phyloP scores from a whole-genome alignment of 2,329 filamentous ascomycete species.

The Aspergillus pseudonomiae region DNA sequence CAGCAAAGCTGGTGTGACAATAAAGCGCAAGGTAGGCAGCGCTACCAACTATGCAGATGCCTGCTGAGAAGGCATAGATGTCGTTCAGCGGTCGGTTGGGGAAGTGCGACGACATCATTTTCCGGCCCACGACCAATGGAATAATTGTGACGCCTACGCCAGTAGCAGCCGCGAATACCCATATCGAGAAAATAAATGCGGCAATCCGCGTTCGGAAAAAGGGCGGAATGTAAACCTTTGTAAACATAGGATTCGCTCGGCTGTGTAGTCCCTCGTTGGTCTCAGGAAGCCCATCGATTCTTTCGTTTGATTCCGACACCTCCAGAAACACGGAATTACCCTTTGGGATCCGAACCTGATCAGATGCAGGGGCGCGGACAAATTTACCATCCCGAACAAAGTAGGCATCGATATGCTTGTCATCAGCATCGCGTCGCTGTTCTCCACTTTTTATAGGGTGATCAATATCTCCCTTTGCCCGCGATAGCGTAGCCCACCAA shows the following conservation, averaged over 20 bases:
- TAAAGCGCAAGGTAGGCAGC: constrained; percentile 65
- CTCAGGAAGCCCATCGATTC: constrained; percentile 63
- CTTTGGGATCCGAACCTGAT: constrained; percentile 92
- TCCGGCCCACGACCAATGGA: constrained; percentile 81
- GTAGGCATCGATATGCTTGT: constrained; percentile 48
- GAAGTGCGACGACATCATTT: constrained; percentile 72
- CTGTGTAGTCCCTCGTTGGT: constrained; percentile 61
- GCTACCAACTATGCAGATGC: constrained; percentile 77
- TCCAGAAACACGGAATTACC: constrained; percentile 78
- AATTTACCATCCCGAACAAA: constrained; percentile 76
- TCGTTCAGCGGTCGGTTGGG: constrained; percentile 81
- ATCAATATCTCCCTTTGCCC: constrained; percentile 42
- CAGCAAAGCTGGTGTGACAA: constrained; percentile 28
- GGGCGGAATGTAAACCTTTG: constrained; percentile 80
- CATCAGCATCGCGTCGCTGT: constrained; percentile 32
- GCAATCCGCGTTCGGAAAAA: constrained; percentile 79
- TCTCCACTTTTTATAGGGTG: constrained; percentile 39
- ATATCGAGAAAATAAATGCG: constrained; percentile 85
- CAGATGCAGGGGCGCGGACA: constrained; percentile 89
- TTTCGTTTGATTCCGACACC: constrained; percentile 68
- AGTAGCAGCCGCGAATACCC: constrained; percentile 87
- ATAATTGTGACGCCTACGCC: constrained; percentile 84
- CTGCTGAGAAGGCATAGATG: constrained; percentile 92
- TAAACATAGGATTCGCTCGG: constrained; percentile 64
- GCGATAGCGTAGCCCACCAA: constrained; percentile 52